These are phyloP conservation scores for Solanum hybrid DNA, from an alignment of 305 asterid species.

Conservation along the genomic window DNA sequence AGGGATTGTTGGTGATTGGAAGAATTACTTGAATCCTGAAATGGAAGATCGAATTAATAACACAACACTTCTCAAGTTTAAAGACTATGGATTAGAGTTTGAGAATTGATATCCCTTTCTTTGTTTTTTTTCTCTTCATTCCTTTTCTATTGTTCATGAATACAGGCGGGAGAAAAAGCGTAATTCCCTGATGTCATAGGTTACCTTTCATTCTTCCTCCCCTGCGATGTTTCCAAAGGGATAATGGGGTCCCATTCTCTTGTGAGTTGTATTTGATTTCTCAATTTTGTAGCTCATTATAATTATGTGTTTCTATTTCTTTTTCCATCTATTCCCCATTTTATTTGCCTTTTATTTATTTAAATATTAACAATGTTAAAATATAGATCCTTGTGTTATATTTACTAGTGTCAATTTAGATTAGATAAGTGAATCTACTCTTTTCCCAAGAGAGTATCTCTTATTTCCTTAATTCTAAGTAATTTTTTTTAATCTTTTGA, in stretches of 20 bases:
- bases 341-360: not conserved
- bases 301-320: not conserved
- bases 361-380: not conserved
- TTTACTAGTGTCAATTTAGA: not conserved
- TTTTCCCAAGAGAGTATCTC: not conserved
- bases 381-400: not conserved
- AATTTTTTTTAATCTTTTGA: no score
- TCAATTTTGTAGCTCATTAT: not conserved
- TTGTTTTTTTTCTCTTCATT: not conserved
- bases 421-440: not conserved
- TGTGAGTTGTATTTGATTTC: not conserved
- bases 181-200: no score
- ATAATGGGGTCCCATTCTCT: not conserved
- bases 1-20: conserved; percentile 22
- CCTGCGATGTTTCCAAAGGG: not conserved
- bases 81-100: conserved; percentile 14
- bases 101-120: not conserved
- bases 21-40: conserved; percentile 14
- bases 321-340: not conserved
- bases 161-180: not conserved
- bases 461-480: no score
- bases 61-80: conserved; percentile 3
- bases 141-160: not conserved
- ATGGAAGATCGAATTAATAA: conserved; percentile 20
- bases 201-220: not conserved